phyloP scores from a whole-genome alignment of 1,284 basidiomycete genomes.

The Irpex sp. region DNA sequence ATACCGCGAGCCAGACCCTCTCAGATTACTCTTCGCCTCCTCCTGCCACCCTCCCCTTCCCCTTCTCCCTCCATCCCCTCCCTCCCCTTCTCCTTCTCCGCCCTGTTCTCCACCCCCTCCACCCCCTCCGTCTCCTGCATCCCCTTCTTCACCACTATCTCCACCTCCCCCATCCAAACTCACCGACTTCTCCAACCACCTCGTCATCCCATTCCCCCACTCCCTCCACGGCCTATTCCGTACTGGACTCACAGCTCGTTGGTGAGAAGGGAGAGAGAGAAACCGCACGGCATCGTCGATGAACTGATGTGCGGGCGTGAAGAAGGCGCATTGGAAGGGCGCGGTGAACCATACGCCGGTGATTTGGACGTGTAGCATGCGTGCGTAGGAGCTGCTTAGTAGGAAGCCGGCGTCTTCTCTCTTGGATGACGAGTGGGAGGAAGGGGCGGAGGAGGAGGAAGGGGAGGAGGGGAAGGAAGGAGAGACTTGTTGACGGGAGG shows the following conservation, averaged over 20 bases:
- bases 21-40: neutral
- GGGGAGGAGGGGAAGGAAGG: neutral
- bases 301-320: constrained; percentile 1
- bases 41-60: neutral
- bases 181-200: neutral
- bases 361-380: constrained; percentile 5
- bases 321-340: constrained; percentile 4
- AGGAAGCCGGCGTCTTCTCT: neutral
- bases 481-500: constrained; percentile 2
- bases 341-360: neutral
- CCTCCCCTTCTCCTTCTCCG: too few relatives aligned
- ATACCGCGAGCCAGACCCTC: constrained; percentile 2
- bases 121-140: too few relatives aligned
- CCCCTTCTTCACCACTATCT: too few relatives aligned
- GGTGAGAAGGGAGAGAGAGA: neutral
- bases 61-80: too few relatives aligned
- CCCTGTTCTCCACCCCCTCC: too few relatives aligned
- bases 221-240: neutral
- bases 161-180: too few relatives aligned
- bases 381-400: neutral
- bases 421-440: neutral
- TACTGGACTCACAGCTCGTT: neutral
- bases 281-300: neutral
- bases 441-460: too few relatives aligned
- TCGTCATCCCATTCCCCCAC: neutral